Evolutionary conservation across 441 rosid species (phyloP).

Genomic region (Viola pubescens): DNA sequence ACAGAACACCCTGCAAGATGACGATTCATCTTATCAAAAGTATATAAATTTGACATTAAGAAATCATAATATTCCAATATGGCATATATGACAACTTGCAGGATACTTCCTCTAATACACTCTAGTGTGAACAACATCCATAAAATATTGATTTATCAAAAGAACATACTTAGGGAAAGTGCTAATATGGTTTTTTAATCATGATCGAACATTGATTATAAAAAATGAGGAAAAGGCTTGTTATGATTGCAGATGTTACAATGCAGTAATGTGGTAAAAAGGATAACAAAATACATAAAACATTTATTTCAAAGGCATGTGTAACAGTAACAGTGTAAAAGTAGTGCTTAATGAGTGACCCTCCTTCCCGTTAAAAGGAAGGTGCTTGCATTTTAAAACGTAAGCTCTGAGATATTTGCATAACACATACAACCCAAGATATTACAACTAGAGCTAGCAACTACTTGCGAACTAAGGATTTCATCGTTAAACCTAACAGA

Average conservation of each 20-base stretch:
- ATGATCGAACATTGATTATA: too few species aligned
- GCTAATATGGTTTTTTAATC: too few species aligned
- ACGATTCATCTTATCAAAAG: constrained; percentile 17
- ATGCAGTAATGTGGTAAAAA: too few species aligned
- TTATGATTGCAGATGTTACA: too few species aligned
- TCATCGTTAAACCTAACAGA: neutral
- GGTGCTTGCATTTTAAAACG: neutral
- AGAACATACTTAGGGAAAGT: too few species aligned
- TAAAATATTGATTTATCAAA: too few species aligned
- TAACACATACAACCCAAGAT: neutral
- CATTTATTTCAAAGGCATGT: too few species aligned
- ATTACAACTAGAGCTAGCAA: neutral
- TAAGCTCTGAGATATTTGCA: neutral
- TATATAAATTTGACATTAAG: neutral
- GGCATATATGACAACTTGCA: neutral
- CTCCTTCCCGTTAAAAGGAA: neutral
- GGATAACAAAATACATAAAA: too few species aligned
- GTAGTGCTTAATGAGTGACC: neutral
- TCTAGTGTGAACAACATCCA: neutral
- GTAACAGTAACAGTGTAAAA: neutral
- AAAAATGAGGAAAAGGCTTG: too few species aligned
- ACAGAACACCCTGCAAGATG: constrained; percentile 67
- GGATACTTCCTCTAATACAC: neutral
- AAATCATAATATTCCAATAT: neutral
- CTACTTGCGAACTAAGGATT: neutral